A percentile compares a stretch with the other conserved stretches of the same genome.
These are phyloP conservation scores for Sclerotinia spermophila DNA, from an alignment of 2,329 filamentous ascomycete genomes.

Conservation along the genomic window DNA sequence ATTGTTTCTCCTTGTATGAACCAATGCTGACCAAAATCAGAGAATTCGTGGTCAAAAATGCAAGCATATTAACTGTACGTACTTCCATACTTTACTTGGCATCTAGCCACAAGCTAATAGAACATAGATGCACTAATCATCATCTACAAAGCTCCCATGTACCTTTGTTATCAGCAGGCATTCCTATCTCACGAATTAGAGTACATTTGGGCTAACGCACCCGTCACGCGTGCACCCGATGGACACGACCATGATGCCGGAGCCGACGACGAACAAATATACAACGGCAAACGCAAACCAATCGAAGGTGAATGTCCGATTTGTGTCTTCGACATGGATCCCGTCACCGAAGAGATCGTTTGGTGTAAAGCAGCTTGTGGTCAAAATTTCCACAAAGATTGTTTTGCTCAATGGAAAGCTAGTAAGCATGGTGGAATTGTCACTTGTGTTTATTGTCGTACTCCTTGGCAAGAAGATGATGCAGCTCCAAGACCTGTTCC, in stretches of 20 bases:
- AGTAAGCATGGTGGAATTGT: constrained; percentile 44
- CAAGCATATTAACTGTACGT: constrained; percentile 28
- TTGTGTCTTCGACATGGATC: constrained; percentile 26
- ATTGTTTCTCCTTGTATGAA: neutral
- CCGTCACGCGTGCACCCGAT: constrained; percentile 22
- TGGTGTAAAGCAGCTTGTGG: constrained; percentile 58
- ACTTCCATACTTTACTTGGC: neutral
- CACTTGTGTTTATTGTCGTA: constrained; percentile 61
- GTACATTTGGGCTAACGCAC: constrained; percentile 25
- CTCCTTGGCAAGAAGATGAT: constrained; percentile 48
- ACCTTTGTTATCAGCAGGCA: constrained; percentile 25
- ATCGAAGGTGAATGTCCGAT: constrained; percentile 27
- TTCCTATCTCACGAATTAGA: constrained; percentile 24
- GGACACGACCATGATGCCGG: constrained; percentile 13
- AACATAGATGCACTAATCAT: constrained; percentile 24
- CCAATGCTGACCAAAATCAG: constrained; percentile 15
- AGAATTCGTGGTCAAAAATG: constrained; percentile 25
- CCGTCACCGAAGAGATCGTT: constrained; percentile 43
- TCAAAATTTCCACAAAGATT: constrained; percentile 51
- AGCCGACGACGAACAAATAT: constrained; percentile 17
- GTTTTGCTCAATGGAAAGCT: constrained; percentile 51
- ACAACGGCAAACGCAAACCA: constrained; percentile 25
- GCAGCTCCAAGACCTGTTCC: neutral
- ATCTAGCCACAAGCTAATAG: neutral
- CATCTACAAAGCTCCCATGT: constrained; percentile 25